Evolutionary conservation across 768 basidiomycete genomes (phyloP).

Genomic region (Termitomyces sp.): DNA sequence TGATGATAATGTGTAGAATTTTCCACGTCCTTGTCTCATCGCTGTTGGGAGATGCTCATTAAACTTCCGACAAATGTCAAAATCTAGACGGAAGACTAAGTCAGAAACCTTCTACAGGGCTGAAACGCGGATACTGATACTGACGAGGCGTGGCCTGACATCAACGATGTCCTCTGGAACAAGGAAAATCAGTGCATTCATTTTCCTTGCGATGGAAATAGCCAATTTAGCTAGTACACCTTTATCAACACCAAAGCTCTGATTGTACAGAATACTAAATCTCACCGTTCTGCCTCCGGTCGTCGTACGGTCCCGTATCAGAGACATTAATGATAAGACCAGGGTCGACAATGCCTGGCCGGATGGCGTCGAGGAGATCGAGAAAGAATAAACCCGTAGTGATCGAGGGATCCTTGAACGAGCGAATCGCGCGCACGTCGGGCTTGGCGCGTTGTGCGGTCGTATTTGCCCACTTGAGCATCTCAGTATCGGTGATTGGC

Average conservation of each 20-base stretch:
- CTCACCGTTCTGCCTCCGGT: slow-evolving; percentile 87
- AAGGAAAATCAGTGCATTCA: slow-evolving; percentile 93
- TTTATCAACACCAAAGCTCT: slow-evolving; percentile 1
- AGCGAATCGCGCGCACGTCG: slow-evolving; percentile 60
- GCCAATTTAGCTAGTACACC: slow-evolving; percentile 77
- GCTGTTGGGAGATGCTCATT: slow-evolving; percentile 53
- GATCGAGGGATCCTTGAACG: slow-evolving; percentile 90
- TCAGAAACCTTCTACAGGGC: neutral
- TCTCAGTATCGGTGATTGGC: slow-evolving; percentile 87
- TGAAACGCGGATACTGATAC: slow-evolving; percentile 39
- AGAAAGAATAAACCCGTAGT: slow-evolving; percentile 91
- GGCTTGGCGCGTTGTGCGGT: slow-evolving; percentile 73
- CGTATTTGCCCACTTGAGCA: slow-evolving; percentile 93
- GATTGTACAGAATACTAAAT: slow-evolving; percentile 5
- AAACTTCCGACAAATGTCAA: slow-evolving; percentile 93
- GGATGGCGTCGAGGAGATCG: slow-evolving; percentile 84
- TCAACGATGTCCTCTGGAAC: slow-evolving; percentile 98
- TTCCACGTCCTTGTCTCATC: neutral
- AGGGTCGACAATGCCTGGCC: slow-evolving; percentile 95
- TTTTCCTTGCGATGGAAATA: slow-evolving; percentile 97
- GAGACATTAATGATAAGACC: slow-evolving; percentile 61
- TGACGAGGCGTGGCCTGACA: slow-evolving; percentile 80
- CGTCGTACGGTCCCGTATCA: slow-evolving; percentile 70
- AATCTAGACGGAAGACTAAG: slow-evolving; percentile 43
- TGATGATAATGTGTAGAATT: neutral